These are phyloP conservation scores for Pezicula rhizophila DNA, from an alignment of 2,329 filamentous ascomycete species.

Conservation along the genomic window DNA sequence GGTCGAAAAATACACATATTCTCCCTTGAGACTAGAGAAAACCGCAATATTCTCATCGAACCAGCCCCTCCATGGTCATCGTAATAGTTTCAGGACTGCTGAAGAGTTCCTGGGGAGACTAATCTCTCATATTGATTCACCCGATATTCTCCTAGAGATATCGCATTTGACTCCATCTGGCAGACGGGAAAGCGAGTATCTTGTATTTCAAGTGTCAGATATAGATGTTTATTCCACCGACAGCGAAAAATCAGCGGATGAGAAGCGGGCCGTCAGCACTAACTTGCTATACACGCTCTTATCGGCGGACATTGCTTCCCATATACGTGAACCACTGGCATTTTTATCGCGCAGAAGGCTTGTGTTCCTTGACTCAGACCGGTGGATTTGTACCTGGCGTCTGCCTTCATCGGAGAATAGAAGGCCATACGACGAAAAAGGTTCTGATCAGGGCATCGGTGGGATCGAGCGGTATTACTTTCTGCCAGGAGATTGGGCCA, in stretches of 20 bases:
- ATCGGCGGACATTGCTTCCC: not conserved
- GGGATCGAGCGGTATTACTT: not conserved
- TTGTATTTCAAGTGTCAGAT: not conserved
- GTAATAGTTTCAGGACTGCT: not conserved
- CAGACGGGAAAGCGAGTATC: not conserved
- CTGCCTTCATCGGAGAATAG: not conserved
- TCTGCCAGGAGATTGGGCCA: not conserved
- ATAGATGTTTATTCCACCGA: not conserved
- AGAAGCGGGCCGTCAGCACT: not conserved
- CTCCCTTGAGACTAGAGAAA: not conserved
- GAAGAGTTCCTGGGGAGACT: not conserved
- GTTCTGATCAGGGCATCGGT: not conserved
- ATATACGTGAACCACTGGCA: not conserved
- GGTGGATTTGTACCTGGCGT: conserved; percentile 2
- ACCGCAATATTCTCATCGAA: not conserved
- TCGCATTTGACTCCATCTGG: not conserved
- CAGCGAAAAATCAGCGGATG: not conserved
- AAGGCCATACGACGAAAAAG: not conserved
- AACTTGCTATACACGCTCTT: not conserved
- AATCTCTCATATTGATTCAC: not conserved
- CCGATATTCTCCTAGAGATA: not conserved
- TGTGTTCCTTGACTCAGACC: not conserved
- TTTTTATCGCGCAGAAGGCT: not conserved
- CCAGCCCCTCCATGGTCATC: not conserved
- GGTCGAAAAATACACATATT: not conserved